phyloP scores from a whole-genome alignment of 2,329 filamentous ascomycete species.

The Fusarium dlaminii region DNA sequence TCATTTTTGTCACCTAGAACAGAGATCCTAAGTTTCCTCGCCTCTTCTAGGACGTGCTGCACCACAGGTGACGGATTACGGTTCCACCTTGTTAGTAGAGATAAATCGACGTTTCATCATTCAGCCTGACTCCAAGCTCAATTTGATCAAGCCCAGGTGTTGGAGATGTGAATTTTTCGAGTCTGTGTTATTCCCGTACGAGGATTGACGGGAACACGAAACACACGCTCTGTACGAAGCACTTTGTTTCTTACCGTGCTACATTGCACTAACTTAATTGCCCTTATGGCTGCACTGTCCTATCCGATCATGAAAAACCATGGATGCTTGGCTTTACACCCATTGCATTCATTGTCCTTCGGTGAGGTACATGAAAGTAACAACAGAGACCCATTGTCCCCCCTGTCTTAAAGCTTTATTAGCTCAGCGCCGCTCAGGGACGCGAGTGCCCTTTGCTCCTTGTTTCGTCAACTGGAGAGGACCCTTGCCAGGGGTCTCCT shows the following conservation, averaged over 20 bases:
- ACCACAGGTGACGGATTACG: neutral
- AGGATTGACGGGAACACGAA: neutral
- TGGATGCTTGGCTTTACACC: neutral
- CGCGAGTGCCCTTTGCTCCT: slow-evolving; percentile 25
- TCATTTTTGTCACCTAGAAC: neutral
- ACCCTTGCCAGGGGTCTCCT: slow-evolving; percentile 42
- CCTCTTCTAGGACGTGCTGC: neutral
- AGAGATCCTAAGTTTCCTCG: neutral
- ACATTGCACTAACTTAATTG: neutral
- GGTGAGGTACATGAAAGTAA: slow-evolving; percentile 18
- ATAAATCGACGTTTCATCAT: slow-evolving; percentile 33
- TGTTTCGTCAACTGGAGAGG: slow-evolving; percentile 30
- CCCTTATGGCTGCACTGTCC: neutral
- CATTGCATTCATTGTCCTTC: neutral
- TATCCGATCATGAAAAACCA: neutral
- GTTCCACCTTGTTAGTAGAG: slow-evolving; percentile 14
- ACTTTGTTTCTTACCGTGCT: neutral
- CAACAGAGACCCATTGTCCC: slow-evolving; percentile 11
- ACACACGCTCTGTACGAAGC: neutral
- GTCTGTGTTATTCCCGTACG: slow-evolving; percentile 12
- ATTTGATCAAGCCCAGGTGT: slow-evolving; percentile 5
- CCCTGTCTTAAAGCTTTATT: slow-evolving; percentile 22
- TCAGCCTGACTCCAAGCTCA: slow-evolving; percentile 5
- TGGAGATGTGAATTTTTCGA: neutral
- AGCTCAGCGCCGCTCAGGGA: slow-evolving; percentile 23